Percentiles rank a stretch among this genome's conserved stretches.
phyloP scores from a whole-genome alignment of 2,329 filamentous ascomycete genomes.

The Cytospora paraplurivora region DNA sequence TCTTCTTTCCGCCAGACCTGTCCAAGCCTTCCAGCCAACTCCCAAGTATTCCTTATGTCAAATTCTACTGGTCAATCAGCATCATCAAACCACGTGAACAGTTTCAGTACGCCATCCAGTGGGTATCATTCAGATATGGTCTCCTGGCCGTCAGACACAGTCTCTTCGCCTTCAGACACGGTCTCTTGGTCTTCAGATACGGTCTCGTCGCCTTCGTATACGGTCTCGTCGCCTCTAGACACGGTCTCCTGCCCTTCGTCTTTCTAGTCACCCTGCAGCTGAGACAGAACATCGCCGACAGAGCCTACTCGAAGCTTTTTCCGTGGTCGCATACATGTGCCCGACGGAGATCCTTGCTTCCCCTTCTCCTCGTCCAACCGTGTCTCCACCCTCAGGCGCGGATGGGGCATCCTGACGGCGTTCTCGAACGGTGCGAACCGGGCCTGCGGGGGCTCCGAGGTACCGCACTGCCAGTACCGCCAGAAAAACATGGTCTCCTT shows the following conservation, averaged over 20 bases:
- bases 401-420: not conserved
- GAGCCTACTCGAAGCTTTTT: constrained; percentile 6
- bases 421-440: not conserved
- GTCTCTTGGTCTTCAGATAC: not conserved
- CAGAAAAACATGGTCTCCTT: constrained; percentile 15
- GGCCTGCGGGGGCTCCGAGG: not conserved
- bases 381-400: not conserved
- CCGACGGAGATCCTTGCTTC: not conserved
- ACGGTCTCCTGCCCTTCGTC: not conserved
- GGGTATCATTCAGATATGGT: no score
- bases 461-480: constrained; percentile 16
- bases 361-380: not conserved
- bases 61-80: not conserved
- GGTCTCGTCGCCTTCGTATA: not conserved
- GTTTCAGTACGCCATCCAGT: not conserved
- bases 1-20: no score
- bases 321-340: not conserved
- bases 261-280: not conserved
- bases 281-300: constrained; percentile 9
- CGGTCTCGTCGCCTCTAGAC: not conserved
- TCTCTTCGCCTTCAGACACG: no score
- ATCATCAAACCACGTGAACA: not conserved
- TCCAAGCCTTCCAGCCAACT: no score
- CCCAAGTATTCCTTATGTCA: no score
- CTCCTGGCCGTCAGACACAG: no score